Conservation (phyloP, 306 rosid species). For the Cucumis hystrix region DNA sequence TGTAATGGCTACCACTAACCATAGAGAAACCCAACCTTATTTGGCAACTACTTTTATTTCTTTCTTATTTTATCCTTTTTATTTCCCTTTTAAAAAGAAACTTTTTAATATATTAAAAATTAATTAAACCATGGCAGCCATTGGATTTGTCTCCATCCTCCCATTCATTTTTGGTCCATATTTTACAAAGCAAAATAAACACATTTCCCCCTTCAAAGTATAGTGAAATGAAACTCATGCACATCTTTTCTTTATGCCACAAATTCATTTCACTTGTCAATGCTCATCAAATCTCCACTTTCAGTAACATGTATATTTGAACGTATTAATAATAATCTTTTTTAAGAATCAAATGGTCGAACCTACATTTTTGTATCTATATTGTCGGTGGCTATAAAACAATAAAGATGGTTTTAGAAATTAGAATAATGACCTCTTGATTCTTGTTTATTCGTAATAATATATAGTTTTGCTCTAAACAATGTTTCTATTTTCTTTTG, state of each 20-base stretch:
- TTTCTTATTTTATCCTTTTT: not conserved
- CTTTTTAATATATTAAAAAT: not conserved
- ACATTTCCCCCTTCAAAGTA: too few relatives aligned
- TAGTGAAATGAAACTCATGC: not conserved
- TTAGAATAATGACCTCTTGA: too few relatives aligned
- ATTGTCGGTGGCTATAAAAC: too few relatives aligned
- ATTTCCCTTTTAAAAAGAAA: not conserved
- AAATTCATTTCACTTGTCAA: too few relatives aligned
- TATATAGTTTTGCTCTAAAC: not conserved
- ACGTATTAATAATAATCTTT: too few relatives aligned
- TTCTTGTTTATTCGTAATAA: not conserved
- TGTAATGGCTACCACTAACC: not conserved
- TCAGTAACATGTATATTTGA: too few relatives aligned
- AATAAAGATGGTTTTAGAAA: too few relatives aligned
- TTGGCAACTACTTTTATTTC: not conserved
- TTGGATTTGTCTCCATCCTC: not conserved
- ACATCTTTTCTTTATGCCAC: not conserved
- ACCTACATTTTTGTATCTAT: too few relatives aligned
- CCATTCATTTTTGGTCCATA: not conserved
- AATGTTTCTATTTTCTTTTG: not conserved
- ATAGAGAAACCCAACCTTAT: not conserved
- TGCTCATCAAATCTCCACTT: too few relatives aligned
- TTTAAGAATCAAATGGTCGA: too few relatives aligned
- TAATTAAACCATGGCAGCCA: not conserved
- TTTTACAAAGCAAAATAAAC: too few relatives aligned